A percentile compares a stretch with the other conserved stretches of the same genome.
Conservation (phyloP, 345 rosid genomes). For the Citrus sp. region DNA sequence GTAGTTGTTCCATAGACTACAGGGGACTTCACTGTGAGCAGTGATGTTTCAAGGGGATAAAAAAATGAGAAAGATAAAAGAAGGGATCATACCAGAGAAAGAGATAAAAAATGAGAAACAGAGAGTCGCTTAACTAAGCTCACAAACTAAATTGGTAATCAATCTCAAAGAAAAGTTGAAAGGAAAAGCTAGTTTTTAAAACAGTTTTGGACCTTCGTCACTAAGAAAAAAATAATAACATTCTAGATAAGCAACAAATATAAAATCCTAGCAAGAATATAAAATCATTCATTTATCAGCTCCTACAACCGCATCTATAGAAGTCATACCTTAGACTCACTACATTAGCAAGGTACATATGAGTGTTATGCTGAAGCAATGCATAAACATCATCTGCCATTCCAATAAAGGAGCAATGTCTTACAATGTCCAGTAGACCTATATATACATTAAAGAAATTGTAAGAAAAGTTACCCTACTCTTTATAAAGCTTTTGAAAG, state of each 20-base stretch:
- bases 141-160: neutral
- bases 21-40: neutral
- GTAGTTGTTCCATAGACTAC: neutral
- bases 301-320: neutral
- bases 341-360: slow-evolving; percentile 85
- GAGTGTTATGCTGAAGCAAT: slow-evolving; percentile 81
- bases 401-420: slow-evolving; percentile 84
- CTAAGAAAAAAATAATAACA: neutral
- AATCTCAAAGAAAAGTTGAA: neutral
- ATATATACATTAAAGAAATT: slow-evolving; percentile 17
- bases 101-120: neutral
- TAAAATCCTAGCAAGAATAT: neutral
- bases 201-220: neutral
- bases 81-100: neutral
- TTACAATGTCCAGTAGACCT: slow-evolving; percentile 79
- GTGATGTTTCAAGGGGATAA: neutral
- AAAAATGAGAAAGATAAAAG: neutral
- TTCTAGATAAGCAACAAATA: neutral
- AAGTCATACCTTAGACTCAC: slow-evolving; percentile 70
- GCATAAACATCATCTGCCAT: slow-evolving; percentile 95
- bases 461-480: neutral
- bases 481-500: neutral
- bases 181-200: neutral
- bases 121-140: neutral
- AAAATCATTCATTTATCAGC: neutral